These are phyloP conservation scores for Zoysia matrella DNA, from an alignment of 202 grass and related monocot genomes.

Conservation along the genomic window DNA sequence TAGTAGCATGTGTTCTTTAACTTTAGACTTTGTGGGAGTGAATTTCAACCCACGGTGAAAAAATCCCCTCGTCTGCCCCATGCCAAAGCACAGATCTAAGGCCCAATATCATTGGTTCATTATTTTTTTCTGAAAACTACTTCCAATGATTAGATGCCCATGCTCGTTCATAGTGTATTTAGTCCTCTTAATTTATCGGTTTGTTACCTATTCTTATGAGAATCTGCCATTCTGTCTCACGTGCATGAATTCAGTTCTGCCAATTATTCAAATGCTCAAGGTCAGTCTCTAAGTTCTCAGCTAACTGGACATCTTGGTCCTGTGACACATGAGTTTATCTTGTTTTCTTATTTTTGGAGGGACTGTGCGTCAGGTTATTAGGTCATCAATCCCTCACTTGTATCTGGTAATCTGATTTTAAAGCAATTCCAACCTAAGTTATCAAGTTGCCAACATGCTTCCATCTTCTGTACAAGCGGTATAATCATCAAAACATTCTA, in stretches of 20 bases:
- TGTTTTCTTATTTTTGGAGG: not conserved
- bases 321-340: not conserved
- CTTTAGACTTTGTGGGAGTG: no score
- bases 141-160: constrained; percentile 7
- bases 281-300: not conserved
- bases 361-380: no score
- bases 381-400: not conserved
- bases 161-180: constrained; percentile 10
- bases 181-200: constrained; percentile 8
- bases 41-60: no score
- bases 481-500: not conserved
- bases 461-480: not conserved
- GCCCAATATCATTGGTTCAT: no score
- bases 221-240: not conserved
- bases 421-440: not conserved
- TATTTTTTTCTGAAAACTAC: not conserved
- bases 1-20: no score
- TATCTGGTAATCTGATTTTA: not conserved
- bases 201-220: not conserved
- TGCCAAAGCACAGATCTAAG: no score
- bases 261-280: not conserved
- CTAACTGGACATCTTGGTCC: not conserved
- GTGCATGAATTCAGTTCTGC: not conserved
- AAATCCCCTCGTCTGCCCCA: no score
- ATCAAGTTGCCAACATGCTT: not conserved